Percentiles rank a stretch among this genome's conserved stretches.
These are phyloP conservation scores for Bacterosira constricta DNA, from an alignment of 108 stramenopile genomes.

Conservation along the genomic window DNA sequence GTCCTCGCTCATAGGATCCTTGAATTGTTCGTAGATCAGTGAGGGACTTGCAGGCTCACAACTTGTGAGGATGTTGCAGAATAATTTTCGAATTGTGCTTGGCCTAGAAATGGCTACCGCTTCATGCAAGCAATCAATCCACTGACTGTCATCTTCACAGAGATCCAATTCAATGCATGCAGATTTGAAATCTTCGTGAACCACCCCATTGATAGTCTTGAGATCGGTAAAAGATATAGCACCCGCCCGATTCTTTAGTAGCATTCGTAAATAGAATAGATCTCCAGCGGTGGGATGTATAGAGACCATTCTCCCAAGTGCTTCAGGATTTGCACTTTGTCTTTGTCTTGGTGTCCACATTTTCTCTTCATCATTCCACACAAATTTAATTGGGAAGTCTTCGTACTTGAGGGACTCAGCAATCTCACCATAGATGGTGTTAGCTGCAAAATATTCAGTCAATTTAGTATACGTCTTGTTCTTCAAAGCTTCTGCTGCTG, in stretches of 20 bases:
- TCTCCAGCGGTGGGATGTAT: background rate
- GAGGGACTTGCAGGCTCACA: background rate
- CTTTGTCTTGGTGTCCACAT: background rate
- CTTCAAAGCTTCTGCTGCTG: background rate
- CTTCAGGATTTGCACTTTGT: background rate
- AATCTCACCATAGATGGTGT: too few species aligned
- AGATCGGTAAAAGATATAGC: background rate
- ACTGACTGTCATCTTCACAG: background rate
- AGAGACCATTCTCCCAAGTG: background rate
- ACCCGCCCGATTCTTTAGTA: background rate
- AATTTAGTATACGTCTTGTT: background rate
- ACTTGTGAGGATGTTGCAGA: background rate
- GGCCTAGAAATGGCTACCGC: background rate
- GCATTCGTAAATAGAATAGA: background rate
- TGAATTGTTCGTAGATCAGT: background rate
- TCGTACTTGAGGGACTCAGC: background rate
- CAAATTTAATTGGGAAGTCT: background rate
- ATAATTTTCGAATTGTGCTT: background rate
- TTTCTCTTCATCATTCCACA: background rate
- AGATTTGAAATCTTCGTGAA: background rate
- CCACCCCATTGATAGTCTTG: background rate
- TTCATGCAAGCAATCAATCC: background rate
- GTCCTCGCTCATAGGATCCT: background rate
- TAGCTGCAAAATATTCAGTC: too few species aligned
- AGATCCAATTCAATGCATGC: background rate